phyloP scores from a whole-genome alignment of 805 yeast genomes.

The Pichia californica region DNA sequence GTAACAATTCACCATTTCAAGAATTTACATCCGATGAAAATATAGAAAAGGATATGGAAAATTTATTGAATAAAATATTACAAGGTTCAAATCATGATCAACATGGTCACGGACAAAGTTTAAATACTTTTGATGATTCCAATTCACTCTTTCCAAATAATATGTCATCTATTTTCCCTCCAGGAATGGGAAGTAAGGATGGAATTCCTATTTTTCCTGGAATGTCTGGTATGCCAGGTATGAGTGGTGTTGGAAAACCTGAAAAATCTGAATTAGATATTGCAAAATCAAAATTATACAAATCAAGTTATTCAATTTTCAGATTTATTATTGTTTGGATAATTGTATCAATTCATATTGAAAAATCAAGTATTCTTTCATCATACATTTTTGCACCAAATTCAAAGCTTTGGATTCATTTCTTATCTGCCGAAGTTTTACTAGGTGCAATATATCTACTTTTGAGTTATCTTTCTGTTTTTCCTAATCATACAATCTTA shows the following conservation, averaged over 20 bases:
- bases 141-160: neutral
- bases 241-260: neutral
- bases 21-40: slow-evolving; percentile 9
- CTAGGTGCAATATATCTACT: slow-evolving; percentile 1
- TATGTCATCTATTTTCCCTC: slow-evolving; percentile 17
- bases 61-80: slow-evolving; percentile 7
- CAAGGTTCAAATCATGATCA: slow-evolving; percentile 4
- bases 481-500: slow-evolving; percentile 8
- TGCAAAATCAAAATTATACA: slow-evolving; percentile 1
- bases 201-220: neutral
- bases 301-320: slow-evolving; percentile 4
- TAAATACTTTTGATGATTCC: neutral
- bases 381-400: neutral
- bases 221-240: neutral
- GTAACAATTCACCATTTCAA: slow-evolving; percentile 3
- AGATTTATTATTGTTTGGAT: slow-evolving; percentile 1
- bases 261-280: neutral
- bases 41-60: slow-evolving; percentile 13
- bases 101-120: slow-evolving; percentile 6
- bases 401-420: slow-evolving; percentile 3
- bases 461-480: neutral
- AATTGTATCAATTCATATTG: neutral
- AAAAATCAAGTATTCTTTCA: neutral
- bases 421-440: slow-evolving; percentile 1
- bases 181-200: neutral